Evolutionary conservation across 441 rosid genomes (phyloP).

Genomic region (Isatis lusitanica): DNA sequence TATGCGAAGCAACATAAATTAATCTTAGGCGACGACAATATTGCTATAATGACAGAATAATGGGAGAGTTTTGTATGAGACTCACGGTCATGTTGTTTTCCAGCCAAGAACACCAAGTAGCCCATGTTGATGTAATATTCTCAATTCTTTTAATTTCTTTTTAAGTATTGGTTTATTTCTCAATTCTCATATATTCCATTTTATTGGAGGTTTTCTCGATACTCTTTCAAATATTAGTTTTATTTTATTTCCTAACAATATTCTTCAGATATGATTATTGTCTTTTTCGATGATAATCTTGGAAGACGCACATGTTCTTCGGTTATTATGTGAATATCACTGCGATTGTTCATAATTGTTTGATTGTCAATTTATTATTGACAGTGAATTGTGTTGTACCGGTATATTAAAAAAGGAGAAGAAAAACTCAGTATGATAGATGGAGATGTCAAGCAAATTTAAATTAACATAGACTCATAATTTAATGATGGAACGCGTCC

Average conservation of each 20-base stretch:
- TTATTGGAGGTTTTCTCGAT: no score
- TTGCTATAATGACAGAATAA: background rate
- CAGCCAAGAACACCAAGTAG: conserved; percentile 22
- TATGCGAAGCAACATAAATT: background rate
- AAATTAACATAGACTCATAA: background rate
- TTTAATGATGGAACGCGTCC: background rate
- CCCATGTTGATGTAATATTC: conserved; percentile 17
- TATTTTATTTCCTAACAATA: no score
- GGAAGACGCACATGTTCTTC: conserved; percentile 16
- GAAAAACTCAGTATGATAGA: background rate
- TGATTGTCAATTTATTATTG: background rate
- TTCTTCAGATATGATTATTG: no score
- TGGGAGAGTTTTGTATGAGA: background rate
- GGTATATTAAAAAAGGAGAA: background rate
- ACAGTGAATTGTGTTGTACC: background rate
- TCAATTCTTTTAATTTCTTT: background rate
- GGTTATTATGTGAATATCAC: background rate
- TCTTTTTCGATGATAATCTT: background rate
- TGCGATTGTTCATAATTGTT: background rate
- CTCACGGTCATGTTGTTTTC: conserved; percentile 28
- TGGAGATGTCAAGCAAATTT: background rate
- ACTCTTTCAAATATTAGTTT: no score
- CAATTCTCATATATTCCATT: background rate
- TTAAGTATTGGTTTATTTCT: background rate
- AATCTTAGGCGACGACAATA: background rate